Base-by-base conservation (phyloP, 2,329 filamentous ascomycete genomes). In the Colletotrichum brevisporum region DNA sequence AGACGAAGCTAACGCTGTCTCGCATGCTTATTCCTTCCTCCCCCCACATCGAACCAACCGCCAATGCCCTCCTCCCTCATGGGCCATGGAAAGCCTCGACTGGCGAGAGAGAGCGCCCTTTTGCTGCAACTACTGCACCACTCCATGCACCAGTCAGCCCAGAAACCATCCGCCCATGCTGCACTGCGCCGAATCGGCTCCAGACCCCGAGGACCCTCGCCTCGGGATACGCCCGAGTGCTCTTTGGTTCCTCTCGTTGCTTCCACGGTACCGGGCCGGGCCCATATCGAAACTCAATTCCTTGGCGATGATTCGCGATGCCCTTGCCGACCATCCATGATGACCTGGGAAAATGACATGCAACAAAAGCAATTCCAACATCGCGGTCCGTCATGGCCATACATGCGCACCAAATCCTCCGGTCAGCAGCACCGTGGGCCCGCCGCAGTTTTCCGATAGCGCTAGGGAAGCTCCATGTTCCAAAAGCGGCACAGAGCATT, bases 1-100 rank as follows among this genome's bases (percentile, higher is more conserved):
- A 64, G 66, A 58, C 50, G 66, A 54, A 66, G 31, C 66, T 52
- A 66, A 60, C 52, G 31, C 56, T 63, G 56, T 67, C 53, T 53
- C 67, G 56, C 67, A 62, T 68, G 67, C 41, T 68, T 63, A 57
- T 57, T 58, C 51, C 67, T 24, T 24, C 21, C 21, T 24, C 27
- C 5, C 31, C 57, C 67, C 57, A 58, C 63, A 63, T 58, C 67
- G 27, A 59, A 51, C 55, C 54, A 27, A 24, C 54, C 61, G 54
- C 15, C 31, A 55, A 13, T 54, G 18, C 45, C 45, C 16, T 47
- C 45, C 9, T 16, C 12, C 12, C 12, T 8, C 45, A 47, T 47
- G 45, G 45, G 16, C 45, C 45, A n/a, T 47, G 15, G 45, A 4
- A 5, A 21, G 47, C 12, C 47, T 50, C 47, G 47, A 50, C 47